Evolutionary conservation across 202 grass and related monocot genomes (phyloP), one percentile per base, ranked within the genome.

Genomic region (Zoysia matrella): DNA sequence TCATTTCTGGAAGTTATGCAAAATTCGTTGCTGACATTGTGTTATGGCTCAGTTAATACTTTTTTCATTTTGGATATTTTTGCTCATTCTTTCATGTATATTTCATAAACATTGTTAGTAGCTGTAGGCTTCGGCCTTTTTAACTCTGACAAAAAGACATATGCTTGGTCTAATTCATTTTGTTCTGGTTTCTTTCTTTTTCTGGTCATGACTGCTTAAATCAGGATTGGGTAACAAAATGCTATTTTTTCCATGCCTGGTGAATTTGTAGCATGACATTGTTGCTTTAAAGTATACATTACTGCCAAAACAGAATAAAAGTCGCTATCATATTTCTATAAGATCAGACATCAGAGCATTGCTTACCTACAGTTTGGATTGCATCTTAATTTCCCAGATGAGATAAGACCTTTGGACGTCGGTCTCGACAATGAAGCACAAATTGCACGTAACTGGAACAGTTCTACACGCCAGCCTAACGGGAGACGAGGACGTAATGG

Each of bases 321-420:
- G 11, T n/a, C 6, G 11, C 52, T 54, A 54, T 47, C 13, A 4
- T 18, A 13, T 47, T 22, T 85, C 71, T 65, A 16, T 51, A 46
- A 46, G 45, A 46, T 46, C 45, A 46, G 65, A 71, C 13, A 76
- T 73, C 4, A 80, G 49, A 71, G 30, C 62, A 63, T 84, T 1
- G 8, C 57, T 65, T 7, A 76, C 15, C 63, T 79, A 50, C 9
- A 81, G 4, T 67, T 2, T 71, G 54, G 11, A 58, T 51, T 71
- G 11, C 84, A n/a, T 77, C 84, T 46, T 44, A 85, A 47, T 88
- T 54, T 77, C 57, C 8, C 77, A 98, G 95, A 94, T 88, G 87
- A 89, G 81, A 98, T 94, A 52, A 93, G 84, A 85, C 92, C 95
- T 63, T 74, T 89, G 79, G 92, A 98, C 82, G 86, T 98, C 0